Base-by-base conservation (phyloP, 805 yeast species). In the Torulaspora quercuum region DNA sequence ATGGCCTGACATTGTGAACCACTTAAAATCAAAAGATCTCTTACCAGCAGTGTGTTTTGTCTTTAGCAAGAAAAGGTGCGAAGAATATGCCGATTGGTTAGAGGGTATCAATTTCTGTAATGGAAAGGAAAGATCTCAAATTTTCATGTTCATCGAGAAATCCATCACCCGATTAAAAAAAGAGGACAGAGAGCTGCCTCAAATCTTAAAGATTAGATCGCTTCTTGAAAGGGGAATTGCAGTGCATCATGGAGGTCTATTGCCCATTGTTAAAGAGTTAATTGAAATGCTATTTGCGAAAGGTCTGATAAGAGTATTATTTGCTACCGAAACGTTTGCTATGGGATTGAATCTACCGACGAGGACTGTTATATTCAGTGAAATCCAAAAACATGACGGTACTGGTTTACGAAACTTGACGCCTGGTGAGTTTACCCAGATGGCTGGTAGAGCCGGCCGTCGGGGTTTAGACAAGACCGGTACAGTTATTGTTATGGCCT, bases 371-470 rank as follows among this genome's bases (percentile, higher is more conserved):
- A 89, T 90, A 1, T 92, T 92, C 59, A 76, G 87, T 44, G 86
- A 82, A 30, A 66, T 82, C 33, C 68, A 90, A 48, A 92, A 92
- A 55, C 95, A 90, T 59, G 98, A 92, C 57, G 97, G 97, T 29
- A 73, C 79, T 19, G 75, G 75, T 0, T 78, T 86, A 62, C 73
- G 98, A 61, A 76, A 82, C 53, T 69, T 92, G 42, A 71, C 82
- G 7, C 96, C 98, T 0, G 98, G 98, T 37, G 98, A 92, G 59
- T 92, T 90, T 58, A 92, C 97, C 0, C 98, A 90, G 64, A 92
- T 92, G 98, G 89, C 97, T 0, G 98, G 98, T 29, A 76, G 98
- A 62, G 98, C 98, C 0, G 98, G 98, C 42, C 79, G 98, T 65
- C 79, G 98, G 69, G 98, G 98, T 22, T 66, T 92, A 46, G 98